A percentile compares a stretch with the other conserved stretches of the same genome.
Conservation (phyloP, 441 rosid genomes). For the Mallotus repandus region DNA sequence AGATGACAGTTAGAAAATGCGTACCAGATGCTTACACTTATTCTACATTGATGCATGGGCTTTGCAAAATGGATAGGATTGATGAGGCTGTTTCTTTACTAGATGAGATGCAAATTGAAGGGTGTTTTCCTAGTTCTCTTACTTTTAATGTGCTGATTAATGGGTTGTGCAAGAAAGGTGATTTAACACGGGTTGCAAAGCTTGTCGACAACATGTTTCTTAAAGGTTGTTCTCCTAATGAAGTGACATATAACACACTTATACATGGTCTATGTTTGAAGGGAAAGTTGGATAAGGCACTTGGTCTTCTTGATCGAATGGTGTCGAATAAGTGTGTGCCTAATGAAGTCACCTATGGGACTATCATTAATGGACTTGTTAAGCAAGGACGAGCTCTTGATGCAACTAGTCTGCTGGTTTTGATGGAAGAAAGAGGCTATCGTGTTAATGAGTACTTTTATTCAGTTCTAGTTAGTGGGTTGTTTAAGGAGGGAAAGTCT, state of each 20-base stretch:
- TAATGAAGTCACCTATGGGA: slow-evolving; percentile 79
- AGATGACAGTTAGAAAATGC: slow-evolving; percentile 55
- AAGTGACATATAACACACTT: slow-evolving; percentile 81
- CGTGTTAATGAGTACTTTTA: slow-evolving; percentile 1
- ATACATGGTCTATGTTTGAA: slow-evolving; percentile 83
- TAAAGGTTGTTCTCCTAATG: slow-evolving; percentile 79
- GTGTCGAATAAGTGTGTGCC: slow-evolving; percentile 67
- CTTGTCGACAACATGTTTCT: slow-evolving; percentile 92
- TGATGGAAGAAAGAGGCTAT: slow-evolving; percentile 23
- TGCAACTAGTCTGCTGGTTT: slow-evolving; percentile 45
- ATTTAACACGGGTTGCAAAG: slow-evolving; percentile 69
- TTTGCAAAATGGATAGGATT: slow-evolving; percentile 73
- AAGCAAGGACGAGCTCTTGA: slow-evolving; percentile 66
- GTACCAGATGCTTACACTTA: slow-evolving; percentile 79
- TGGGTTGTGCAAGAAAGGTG: slow-evolving; percentile 85
- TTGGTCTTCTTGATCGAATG: slow-evolving; percentile 78
- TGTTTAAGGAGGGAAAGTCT: slow-evolving; percentile 29
- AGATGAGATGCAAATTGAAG: slow-evolving; percentile 95
- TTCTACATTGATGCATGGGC: slow-evolving; percentile 89
- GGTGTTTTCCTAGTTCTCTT: slow-evolving; percentile 64
- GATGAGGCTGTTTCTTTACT: slow-evolving; percentile 84
- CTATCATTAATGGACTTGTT: slow-evolving; percentile 77
- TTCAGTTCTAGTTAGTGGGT: slow-evolving; percentile 12
- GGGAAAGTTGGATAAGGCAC: slow-evolving; percentile 83
- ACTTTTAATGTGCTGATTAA: slow-evolving; percentile 78